phyloP scores from a whole-genome alignment of 2,329 filamentous ascomycete species.

The Neopestalotiopsis sp. region DNA sequence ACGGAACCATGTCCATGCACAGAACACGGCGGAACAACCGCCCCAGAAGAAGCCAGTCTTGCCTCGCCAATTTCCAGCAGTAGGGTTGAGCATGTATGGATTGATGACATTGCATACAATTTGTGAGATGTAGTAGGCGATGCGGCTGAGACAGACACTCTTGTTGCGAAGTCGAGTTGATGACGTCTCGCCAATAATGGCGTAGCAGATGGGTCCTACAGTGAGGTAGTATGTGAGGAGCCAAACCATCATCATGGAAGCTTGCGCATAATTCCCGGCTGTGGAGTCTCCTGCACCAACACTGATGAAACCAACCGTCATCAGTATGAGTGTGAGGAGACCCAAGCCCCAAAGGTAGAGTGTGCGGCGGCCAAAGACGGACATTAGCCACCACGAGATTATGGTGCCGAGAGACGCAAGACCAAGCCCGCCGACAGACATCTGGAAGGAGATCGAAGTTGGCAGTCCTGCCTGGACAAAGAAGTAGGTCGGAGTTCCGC shows the following conservation, averaged over 20 bases:
- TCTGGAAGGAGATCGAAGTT: slow-evolving; percentile 14
- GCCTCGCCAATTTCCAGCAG: slow-evolving; percentile 37
- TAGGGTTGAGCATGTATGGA: slow-evolving; percentile 37
- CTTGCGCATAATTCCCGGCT: slow-evolving; percentile 34
- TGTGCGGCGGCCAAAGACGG: slow-evolving; percentile 17
- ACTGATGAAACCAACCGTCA: slow-evolving; percentile 17
- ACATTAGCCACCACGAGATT: slow-evolving; percentile 21
- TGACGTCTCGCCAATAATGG: slow-evolving; percentile 21
- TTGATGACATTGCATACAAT: slow-evolving; percentile 33
- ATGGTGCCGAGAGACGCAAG: slow-evolving; percentile 15
- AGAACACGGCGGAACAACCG: slow-evolving; percentile 53
- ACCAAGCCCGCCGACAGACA: slow-evolving; percentile 38
- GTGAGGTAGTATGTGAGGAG: slow-evolving; percentile 19
- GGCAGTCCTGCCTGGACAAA: slow-evolving; percentile 32
- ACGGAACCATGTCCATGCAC: slow-evolving; percentile 68
- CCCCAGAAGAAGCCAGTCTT: slow-evolving; percentile 35
- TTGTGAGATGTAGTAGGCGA: slow-evolving; percentile 22
- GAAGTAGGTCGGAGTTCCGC: slow-evolving; percentile 36
- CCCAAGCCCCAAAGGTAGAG: slow-evolving; percentile 20
- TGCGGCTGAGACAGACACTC: slow-evolving; percentile 20
- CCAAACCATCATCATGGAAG: slow-evolving; percentile 26
- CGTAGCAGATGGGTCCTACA: slow-evolving; percentile 21
- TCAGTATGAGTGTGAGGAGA: slow-evolving; percentile 13
- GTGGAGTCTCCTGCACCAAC: not conserved
- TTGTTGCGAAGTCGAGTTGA: slow-evolving; percentile 19